Base-by-base conservation (phyloP, 176 grass and related monocot species). In the Cenchrus americanus region DNA sequence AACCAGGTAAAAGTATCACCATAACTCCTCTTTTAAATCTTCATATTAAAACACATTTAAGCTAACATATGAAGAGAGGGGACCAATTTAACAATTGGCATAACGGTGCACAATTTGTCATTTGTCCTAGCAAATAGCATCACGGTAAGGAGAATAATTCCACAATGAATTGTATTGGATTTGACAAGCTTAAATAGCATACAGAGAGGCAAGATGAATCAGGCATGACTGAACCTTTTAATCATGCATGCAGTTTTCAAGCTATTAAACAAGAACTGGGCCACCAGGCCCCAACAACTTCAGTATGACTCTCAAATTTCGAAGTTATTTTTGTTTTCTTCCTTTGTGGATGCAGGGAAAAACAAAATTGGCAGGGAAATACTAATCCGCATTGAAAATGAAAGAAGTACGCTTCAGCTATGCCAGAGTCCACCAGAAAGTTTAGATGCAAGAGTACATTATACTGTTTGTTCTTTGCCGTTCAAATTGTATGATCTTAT, bases 401-500 rank as follows among this genome's bases (percentile, higher is more conserved):
- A 44, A 67, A 84, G 37, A 24, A 67, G 54, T 66, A 32, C 27
- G 52, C 48, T 43, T 76, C 12, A 53, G 17, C 0, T 4, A 40
- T 37, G 14, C 37, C 22, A 51, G 46, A 50, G 30, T 49, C 69
- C 22, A 10, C 46, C 26, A 72, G 21, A 61, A 61, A 77, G 21
- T 22, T 50, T 73, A 27, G 43, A 79, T 27, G 8, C 30, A 37
- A 50, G 30, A 82, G 69, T n/a, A 30, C 10, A 75, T 71, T 62
- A 48, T 69, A 58, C 8, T 66, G n/a, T 54, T 86, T 80, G 4
- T 46, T n/a, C 22, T 86, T 80, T 71, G 21, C 58, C 30, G 37
- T 71, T 77, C 37, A 72, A 86, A 59, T 10, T 70, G 40, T 1
- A 30, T 47, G 81, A 10, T 41, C 26, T 66, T 41, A 17, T 66